Conservation (phyloP, 352 stramenopile genomes). For the Hyaloperonospora brassicae region DNA sequence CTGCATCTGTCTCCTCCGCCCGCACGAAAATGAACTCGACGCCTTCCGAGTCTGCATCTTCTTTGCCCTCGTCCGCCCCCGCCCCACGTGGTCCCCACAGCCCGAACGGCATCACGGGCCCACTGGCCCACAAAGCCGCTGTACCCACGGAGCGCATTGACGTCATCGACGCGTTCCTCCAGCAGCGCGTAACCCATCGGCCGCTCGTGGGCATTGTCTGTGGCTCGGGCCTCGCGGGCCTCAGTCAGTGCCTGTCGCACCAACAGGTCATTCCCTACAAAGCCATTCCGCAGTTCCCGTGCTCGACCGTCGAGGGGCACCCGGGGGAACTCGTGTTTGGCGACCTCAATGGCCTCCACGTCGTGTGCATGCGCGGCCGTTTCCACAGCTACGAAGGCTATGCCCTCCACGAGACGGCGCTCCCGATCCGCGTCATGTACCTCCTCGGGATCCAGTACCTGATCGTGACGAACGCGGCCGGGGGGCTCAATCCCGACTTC, state of each 20-base stretch:
- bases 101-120: constrained; percentile 53
- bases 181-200: constrained; percentile 33
- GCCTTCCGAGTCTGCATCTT: too few species aligned
- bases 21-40: too few species aligned
- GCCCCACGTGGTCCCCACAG: constrained; percentile 8
- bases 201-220: constrained; percentile 88
- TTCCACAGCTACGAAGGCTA: constrained; percentile 98
- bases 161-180: constrained; percentile 68
- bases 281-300: constrained; percentile 92
- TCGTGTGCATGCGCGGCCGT: constrained; percentile 92
- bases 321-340: constrained; percentile 94
- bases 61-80: constrained; percentile 12
- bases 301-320: constrained; percentile 91
- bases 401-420: constrained; percentile 88
- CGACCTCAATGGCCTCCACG: constrained; percentile 62
- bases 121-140: constrained; percentile 56
- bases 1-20: too few species aligned
- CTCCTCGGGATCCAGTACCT: constrained; percentile 92
- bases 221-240: constrained; percentile 89
- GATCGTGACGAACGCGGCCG: constrained; percentile 95
- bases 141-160: constrained; percentile 71
- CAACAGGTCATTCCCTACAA: constrained; percentile 89
- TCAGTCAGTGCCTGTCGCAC: constrained; percentile 86
- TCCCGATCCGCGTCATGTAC: constrained; percentile 94
- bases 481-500: constrained; percentile 89